Evolutionary conservation across 306 rosid genomes (phyloP), one percentile per base, ranked within the genome.

Genomic region (Prinsepia uniflora): DNA sequence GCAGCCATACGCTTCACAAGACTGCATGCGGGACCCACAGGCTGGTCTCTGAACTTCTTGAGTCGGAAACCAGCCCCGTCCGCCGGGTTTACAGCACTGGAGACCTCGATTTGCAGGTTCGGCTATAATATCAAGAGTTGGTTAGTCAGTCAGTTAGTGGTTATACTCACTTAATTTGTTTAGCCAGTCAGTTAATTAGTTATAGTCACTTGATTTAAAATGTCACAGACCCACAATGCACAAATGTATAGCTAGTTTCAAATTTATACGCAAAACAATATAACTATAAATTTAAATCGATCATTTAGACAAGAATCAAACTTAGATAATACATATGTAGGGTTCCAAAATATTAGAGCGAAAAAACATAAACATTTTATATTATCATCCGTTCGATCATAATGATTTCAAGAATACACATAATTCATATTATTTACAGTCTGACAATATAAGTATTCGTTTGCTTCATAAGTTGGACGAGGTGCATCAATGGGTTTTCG

Each of bases 71-170:
- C 13, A 40, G 77, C 67, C 89, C 86, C 0, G 83, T 93, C 0
- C 68, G 94, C 61, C 84, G 87, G 83, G 96, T 78, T 63, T 84
- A 71, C 79, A 90, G 96, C 41, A 61, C 96, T 11, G 94, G 85
- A 6, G 92, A 89, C 66, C 68, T 90, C 47, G 92, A 87, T 65
- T 74, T 90, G 46, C 97, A 87, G 85, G 96, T 83, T 53, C 39
- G 63, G 34, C 3, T 19, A 30, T 53, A 3, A 20, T 14, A 14
- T 14, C 0, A 10, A 58, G 10, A 60, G 8, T 60, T 36, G 1
- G 44, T 6, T 30, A 11, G 4, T 60, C 10, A 7, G 41, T 22
- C 14, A 57, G 40, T 60, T 60, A 18, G 46, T 41, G 2, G 30
- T 24, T 24, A 24, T 41, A 11, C 24, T 40, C 36, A 30, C 36